A percentile compares a stretch with the other conserved stretches of the same genome.
Evolutionary conservation across 257 asterid genomes (phyloP).

Genomic region (Lithospermum erythrorhizon): DNA sequence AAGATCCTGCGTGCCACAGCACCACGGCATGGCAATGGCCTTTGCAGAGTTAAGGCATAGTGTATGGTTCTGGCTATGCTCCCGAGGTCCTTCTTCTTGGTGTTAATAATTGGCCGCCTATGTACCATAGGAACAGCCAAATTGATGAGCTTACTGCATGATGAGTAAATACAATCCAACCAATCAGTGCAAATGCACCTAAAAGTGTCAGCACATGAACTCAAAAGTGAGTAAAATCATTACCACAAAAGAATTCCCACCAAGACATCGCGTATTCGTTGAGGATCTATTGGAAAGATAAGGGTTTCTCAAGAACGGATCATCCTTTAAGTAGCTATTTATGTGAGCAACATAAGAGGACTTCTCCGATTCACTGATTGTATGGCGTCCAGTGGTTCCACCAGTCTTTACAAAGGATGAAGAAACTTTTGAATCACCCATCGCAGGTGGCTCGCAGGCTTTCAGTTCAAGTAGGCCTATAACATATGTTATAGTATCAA

Average conservation of each 20-base stretch:
- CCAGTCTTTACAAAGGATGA: conserved; percentile 59
- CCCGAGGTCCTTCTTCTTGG: conserved; percentile 93
- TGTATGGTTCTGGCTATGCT: conserved; percentile 94
- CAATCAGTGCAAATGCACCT: too few species aligned
- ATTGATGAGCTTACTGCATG: conserved; percentile 88
- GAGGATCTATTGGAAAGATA: conserved; percentile 50
- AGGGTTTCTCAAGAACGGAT: conserved; percentile 38
- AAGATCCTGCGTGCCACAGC: conserved; percentile 89
- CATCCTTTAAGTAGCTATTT: conserved; percentile 49
- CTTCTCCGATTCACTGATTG: conserved; percentile 61
- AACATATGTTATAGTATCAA: neutral
- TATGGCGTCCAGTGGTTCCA: conserved; percentile 50
- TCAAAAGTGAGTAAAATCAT: neutral
- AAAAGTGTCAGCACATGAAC: neutral
- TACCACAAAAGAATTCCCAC: conserved; percentile 68
- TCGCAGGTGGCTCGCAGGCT: conserved; percentile 40
- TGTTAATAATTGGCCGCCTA: conserved; percentile 88
- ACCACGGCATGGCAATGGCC: conserved; percentile 93
- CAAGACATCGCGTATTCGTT: conserved; percentile 46
- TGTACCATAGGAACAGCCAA: conserved; percentile 96
- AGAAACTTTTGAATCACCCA: conserved; percentile 44
- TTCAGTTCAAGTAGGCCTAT: conserved; percentile 49
- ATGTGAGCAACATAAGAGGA: conserved; percentile 62
- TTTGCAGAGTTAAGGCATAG: conserved; percentile 96
- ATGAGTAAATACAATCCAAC: too few species aligned